phyloP scores from a whole-genome alignment of 2,329 filamentous ascomycete species.

The Harringtonia aguacate region DNA sequence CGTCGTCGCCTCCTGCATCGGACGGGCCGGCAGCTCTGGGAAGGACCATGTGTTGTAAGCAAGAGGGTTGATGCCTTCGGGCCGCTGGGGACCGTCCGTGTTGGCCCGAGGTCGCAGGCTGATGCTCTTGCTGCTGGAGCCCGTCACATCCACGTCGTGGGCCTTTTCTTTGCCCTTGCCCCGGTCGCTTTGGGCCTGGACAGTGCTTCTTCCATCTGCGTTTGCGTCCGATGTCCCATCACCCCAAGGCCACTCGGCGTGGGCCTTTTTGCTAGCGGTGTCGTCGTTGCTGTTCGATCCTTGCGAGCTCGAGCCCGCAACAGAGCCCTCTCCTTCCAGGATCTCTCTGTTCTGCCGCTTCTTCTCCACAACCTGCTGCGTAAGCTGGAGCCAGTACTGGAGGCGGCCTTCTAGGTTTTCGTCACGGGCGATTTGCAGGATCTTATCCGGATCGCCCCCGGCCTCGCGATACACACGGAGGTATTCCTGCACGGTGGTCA shows the following conservation, averaged over 20 bases:
- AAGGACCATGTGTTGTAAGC: constrained; percentile 55
- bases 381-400: constrained; percentile 46
- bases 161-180: constrained; percentile 4
- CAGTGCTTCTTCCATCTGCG: background rate
- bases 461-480: constrained; percentile 49
- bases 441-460: constrained; percentile 45
- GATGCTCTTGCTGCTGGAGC: background rate
- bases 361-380: constrained; percentile 24
- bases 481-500: constrained; percentile 29
- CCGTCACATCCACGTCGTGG: background rate
- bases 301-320: too few relatives aligned
- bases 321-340: background rate
- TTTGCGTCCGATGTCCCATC: background rate
- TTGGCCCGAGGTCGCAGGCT: constrained; percentile 36
- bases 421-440: constrained; percentile 49
- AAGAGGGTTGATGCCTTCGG: constrained; percentile 36
- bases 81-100: constrained; percentile 43
- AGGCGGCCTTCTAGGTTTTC: constrained; percentile 50
- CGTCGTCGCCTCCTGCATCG: too few relatives aligned
- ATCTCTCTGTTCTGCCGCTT: constrained; percentile 2
- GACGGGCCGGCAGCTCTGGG: too few relatives aligned
- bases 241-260: background rate
- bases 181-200: background rate
- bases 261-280: too few relatives aligned
- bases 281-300: too few relatives aligned